phyloP scores from a whole-genome alignment of 768 basidiomycete genomes.

The Russula foetens region DNA sequence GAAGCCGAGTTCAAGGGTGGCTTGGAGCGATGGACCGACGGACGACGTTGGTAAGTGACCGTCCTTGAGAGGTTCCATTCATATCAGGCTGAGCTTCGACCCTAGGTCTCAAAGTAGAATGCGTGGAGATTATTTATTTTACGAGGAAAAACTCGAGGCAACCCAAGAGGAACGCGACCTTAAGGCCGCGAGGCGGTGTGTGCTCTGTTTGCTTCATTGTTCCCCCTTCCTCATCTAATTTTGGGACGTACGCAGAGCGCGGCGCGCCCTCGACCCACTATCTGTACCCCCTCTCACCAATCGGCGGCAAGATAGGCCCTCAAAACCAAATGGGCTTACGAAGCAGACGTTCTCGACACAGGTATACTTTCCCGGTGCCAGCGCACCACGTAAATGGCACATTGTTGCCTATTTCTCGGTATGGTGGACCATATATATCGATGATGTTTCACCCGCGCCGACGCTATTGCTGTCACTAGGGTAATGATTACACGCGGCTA shows the following conservation, averaged over 20 bases:
- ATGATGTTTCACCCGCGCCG: not conserved
- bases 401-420: conserved; percentile 79
- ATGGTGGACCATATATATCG: conserved; percentile 22
- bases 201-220: not conserved
- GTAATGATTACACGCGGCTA: conserved; percentile 57
- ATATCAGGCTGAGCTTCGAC: not conserved
- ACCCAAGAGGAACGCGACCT: conserved; percentile 73
- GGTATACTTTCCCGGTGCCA: conserved; percentile 53
- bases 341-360: conserved; percentile 82
- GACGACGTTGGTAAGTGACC: conserved; percentile 54
- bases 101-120: conserved; percentile 77
- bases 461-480: conserved; percentile 32
- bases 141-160: conserved; percentile 76
- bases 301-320: conserved; percentile 67
- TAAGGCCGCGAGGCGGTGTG: conserved; percentile 69
- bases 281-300: conserved; percentile 50
- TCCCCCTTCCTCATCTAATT: not conserved
- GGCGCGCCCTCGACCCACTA: conserved; percentile 52
- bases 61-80: not conserved
- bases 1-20: conserved; percentile 61
- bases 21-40: conserved; percentile 75
- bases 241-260: conserved; percentile 35
- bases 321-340: conserved; percentile 73
- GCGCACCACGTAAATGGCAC: conserved; percentile 68
- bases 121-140: conserved; percentile 76